Conservation (phyloP, 345 rosid species). For the Microthlaspi erraticum region DNA sequence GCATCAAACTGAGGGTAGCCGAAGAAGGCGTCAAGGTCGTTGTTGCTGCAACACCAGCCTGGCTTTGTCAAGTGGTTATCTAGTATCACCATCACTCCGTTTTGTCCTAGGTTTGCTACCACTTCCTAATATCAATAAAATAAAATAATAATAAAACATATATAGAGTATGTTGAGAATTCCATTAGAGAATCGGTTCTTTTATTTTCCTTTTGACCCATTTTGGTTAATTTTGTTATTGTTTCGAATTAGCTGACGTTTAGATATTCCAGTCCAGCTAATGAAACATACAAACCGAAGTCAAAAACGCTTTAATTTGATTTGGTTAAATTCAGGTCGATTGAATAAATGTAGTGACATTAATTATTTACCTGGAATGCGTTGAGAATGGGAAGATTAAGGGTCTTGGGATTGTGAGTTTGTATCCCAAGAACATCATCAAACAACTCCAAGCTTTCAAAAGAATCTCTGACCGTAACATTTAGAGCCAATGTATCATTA, state of each 20-base stretch:
- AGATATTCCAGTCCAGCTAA: neutral
- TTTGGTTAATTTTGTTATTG: neutral
- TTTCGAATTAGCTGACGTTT: constrained; percentile 3
- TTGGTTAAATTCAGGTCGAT: no score
- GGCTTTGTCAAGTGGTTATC: constrained; percentile 87
- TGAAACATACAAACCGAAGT: neutral
- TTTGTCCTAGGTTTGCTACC: constrained; percentile 65
- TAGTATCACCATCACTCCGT: constrained; percentile 74
- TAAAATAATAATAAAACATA: neutral
- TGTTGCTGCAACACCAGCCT: constrained; percentile 84
- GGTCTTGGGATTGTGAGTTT: constrained; percentile 71
- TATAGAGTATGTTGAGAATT: neutral
- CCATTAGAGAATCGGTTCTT: no score
- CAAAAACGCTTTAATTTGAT: neutral
- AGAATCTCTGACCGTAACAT: constrained; percentile 61
- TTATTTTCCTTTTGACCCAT: neutral
- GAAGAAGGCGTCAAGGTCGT: constrained; percentile 82
- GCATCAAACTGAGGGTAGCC: constrained; percentile 79
- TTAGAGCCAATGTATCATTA: constrained; percentile 52
- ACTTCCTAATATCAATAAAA: constrained; percentile 56
- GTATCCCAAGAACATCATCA: constrained; percentile 64
- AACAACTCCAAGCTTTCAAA: constrained; percentile 60
- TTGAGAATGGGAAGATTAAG: constrained; percentile 65
- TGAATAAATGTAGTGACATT: neutral
- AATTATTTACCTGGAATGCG: constrained; percentile 67